phyloP scores from a whole-genome alignment of 768 basidiomycete genomes.

The Trametes cubensis region DNA sequence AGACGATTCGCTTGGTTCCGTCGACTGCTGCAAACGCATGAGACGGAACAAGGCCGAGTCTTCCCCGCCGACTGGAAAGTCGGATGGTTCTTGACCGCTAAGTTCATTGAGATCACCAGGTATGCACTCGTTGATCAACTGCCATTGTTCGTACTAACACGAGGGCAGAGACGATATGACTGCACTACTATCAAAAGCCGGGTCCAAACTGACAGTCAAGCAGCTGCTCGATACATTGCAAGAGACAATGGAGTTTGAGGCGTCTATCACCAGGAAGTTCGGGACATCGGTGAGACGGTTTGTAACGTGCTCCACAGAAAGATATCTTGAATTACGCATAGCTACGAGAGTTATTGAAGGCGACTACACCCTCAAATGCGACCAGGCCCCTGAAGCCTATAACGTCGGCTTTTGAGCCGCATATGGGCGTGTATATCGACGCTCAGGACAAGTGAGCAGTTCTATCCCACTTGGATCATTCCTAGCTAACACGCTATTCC shows the following conservation, averaged over 20 bases:
- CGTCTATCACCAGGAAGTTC: conserved; percentile 80
- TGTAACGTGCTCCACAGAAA: background rate
- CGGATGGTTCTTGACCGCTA: conserved; percentile 76
- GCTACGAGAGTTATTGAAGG: conserved; percentile 67
- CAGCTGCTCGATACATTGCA: conserved; percentile 85
- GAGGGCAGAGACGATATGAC: conserved; percentile 77
- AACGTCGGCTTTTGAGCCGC: conserved; percentile 88
- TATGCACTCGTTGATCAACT: conserved; percentile 34
- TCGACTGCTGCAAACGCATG: conserved; percentile 80
- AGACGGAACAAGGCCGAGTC: conserved; percentile 80
- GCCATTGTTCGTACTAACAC: background rate
- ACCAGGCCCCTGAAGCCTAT: conserved; percentile 64
- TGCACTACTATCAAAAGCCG: conserved; percentile 77
- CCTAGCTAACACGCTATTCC: background rate
- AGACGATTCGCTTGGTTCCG: conserved; percentile 96
- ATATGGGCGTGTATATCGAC: conserved; percentile 92
- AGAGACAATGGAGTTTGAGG: conserved; percentile 86
- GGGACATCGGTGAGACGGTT: conserved; percentile 59
- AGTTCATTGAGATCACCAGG: conserved; percentile 92
- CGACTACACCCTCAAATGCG: conserved; percentile 51
- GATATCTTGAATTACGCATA: conserved; percentile 30
- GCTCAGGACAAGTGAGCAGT: conserved; percentile 86
- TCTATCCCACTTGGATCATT: too few species aligned
- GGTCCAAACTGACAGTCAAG: conserved; percentile 72
- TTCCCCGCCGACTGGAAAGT: conserved; percentile 90